phyloP scores from a whole-genome alignment of 2,329 filamentous ascomycete species.

The Alternaria tenuissima region DNA sequence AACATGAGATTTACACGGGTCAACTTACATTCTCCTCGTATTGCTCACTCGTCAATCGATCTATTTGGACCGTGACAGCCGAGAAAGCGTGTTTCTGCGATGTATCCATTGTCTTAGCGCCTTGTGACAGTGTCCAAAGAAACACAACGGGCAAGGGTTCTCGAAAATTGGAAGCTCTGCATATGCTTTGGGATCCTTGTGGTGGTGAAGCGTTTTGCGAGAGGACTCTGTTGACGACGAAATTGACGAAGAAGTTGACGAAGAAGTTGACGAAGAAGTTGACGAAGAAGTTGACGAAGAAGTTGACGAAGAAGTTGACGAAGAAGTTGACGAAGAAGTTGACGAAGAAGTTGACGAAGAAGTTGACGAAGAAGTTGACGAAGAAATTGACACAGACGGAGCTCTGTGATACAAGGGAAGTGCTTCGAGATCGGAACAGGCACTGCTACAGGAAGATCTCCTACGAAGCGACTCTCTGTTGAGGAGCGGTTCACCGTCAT shows the following conservation, averaged over 20 bases:
- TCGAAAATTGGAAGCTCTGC: slow-evolving; percentile 38
- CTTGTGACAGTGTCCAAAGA: slow-evolving; percentile 34
- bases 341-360: background rate
- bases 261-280: background rate
- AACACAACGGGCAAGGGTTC: slow-evolving; percentile 40
- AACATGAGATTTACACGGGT: no score
- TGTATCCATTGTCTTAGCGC: slow-evolving; percentile 36
- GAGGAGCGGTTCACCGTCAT: slow-evolving; percentile 20
- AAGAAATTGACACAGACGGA: background rate
- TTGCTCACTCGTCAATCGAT: slow-evolving; percentile 86
- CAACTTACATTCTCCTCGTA: slow-evolving; percentile 76
- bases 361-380: slow-evolving; percentile 1
- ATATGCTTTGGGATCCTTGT: slow-evolving; percentile 34
- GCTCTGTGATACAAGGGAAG: slow-evolving; percentile 12
- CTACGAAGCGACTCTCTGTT: slow-evolving; percentile 17
- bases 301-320: background rate
- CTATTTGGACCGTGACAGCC: slow-evolving; percentile 90
- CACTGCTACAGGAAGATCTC: slow-evolving; percentile 22
- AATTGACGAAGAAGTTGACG: background rate
- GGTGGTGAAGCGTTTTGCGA: slow-evolving; percentile 32
- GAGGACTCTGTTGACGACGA: slow-evolving; percentile 8
- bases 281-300: background rate
- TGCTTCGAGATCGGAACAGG: slow-evolving; percentile 10
- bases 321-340: background rate
- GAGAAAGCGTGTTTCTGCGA: slow-evolving; percentile 77